Evolutionary conservation across 2,329 filamentous ascomycete species (phyloP).

Genomic region (Colletotrichum abscissum): DNA sequence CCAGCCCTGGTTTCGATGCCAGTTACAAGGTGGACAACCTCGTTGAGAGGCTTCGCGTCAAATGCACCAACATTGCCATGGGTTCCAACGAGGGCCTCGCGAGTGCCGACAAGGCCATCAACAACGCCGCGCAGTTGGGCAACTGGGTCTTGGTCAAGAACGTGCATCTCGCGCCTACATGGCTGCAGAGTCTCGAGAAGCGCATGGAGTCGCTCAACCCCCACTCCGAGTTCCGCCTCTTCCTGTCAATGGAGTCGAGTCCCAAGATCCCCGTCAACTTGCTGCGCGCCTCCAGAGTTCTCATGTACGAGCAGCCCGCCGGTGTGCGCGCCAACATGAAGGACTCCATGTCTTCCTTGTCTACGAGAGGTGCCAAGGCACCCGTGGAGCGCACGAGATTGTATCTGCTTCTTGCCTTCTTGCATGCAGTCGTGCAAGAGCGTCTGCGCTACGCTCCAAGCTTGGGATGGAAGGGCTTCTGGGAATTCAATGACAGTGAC

Average conservation of each 20-base stretch:
- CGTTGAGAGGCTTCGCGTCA: slow-evolving; percentile 83
- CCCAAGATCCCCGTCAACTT: slow-evolving; percentile 97
- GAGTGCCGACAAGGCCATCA: slow-evolving; percentile 94
- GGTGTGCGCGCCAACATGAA: slow-evolving; percentile 99
- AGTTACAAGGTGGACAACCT: slow-evolving; percentile 98
- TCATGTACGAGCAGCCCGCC: slow-evolving; percentile 98
- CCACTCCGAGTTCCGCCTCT: slow-evolving; percentile 91
- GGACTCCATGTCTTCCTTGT: slow-evolving; percentile 89
- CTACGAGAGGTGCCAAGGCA: slow-evolving; percentile 79
- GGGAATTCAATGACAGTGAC: slow-evolving; percentile 99
- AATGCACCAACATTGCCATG: slow-evolving; percentile 98
- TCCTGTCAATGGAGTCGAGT: slow-evolving; percentile 98
- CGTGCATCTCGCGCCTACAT: slow-evolving; percentile 93
- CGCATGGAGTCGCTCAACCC: slow-evolving; percentile 95
- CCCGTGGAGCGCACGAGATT: slow-evolving; percentile 92
- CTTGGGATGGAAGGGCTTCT: slow-evolving; percentile 98
- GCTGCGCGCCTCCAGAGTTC: slow-evolving; percentile 88
- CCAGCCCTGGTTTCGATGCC: slow-evolving; percentile 95
- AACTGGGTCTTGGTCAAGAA: slow-evolving; percentile 99
- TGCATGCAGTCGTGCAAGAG: slow-evolving; percentile 97
- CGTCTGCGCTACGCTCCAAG: slow-evolving; percentile 92
- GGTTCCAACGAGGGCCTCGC: slow-evolving; percentile 94
- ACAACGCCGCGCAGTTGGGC: slow-evolving; percentile 88
- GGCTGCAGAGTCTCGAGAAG: slow-evolving; percentile 98
- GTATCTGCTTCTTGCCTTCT: slow-evolving; percentile 91